A percentile compares a stretch with the other conserved stretches of the same genome.
Evolutionary conservation across 73 alveolate species (phyloP).

Genomic region (Uronychia binucleata): DNA sequence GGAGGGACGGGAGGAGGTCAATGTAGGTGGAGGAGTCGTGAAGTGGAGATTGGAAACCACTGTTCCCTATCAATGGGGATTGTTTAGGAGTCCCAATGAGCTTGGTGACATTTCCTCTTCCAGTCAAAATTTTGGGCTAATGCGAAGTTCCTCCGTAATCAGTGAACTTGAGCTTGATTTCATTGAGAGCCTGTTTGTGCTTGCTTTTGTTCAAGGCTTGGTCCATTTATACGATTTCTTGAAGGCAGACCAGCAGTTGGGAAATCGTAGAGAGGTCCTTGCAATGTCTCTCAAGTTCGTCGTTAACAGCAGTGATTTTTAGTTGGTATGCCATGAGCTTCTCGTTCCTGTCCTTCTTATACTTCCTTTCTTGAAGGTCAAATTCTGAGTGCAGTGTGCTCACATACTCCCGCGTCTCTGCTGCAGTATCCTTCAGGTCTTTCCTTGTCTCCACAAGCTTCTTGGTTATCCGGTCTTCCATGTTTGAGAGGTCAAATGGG

Average conservation of each 20-base stretch:
- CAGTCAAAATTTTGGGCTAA: not conserved
- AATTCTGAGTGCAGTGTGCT: not conserved
- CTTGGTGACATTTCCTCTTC: no score
- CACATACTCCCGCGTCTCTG: not conserved
- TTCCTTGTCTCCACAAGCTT: not conserved
- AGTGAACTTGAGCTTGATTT: not conserved
- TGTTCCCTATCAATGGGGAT: not conserved
- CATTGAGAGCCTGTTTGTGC: not conserved
- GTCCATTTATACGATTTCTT: not conserved
- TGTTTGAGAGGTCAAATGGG: not conserved
- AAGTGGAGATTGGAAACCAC: not conserved
- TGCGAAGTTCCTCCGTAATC: not conserved
- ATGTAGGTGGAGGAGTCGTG: not conserved
- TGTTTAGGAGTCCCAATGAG: no score
- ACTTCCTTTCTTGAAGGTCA: not conserved
- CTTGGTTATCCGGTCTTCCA: not conserved
- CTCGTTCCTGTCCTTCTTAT: not conserved
- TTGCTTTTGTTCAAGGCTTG: not conserved
- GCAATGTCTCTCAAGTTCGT: not conserved
- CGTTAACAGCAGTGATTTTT: not conserved
- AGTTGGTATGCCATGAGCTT: not conserved
- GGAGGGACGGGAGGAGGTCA: not conserved
- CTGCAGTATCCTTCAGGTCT: not conserved
- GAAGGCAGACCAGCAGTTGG: not conserved
- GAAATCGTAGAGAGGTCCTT: not conserved